phyloP scores from a whole-genome alignment of 1,284 basidiomycete genomes.

The Pseudozyma tsukubaensis region DNA sequence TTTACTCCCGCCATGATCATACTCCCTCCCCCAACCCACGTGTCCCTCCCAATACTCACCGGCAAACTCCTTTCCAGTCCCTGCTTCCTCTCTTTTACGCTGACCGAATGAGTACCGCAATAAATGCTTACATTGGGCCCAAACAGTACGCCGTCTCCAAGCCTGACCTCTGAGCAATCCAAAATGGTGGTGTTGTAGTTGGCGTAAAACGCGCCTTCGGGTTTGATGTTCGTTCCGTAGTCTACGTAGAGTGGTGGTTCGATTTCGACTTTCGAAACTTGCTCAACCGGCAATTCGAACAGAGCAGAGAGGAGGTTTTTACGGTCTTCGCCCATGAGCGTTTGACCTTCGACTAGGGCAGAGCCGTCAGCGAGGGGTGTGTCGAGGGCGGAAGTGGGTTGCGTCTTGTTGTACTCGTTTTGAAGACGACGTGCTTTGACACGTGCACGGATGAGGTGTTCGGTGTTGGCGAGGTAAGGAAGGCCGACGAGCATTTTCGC shows the following conservation, averaged over 20 bases:
- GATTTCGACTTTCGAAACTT: slow-evolving; percentile 25
- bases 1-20: slow-evolving; percentile 71
- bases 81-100: slow-evolving; percentile 50
- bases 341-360: slow-evolving; percentile 25
- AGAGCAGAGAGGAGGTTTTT: slow-evolving; percentile 34
- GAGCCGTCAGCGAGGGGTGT: background rate
- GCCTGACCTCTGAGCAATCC: slow-evolving; percentile 52
- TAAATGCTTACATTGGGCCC: slow-evolving; percentile 61
- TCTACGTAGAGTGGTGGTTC: slow-evolving; percentile 52
- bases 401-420: slow-evolving; percentile 42
- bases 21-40: slow-evolving; percentile 70
- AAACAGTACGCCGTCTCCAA: slow-evolving; percentile 58
- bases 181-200: slow-evolving; percentile 61
- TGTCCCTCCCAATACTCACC: slow-evolving; percentile 51
- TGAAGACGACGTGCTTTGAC: slow-evolving; percentile 41
- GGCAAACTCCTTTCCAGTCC: slow-evolving; percentile 57
- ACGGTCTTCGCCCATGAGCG: slow-evolving; percentile 33
- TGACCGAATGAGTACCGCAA: slow-evolving; percentile 54
- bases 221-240: slow-evolving; percentile 62
- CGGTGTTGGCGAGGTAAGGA: slow-evolving; percentile 44
- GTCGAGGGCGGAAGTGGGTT: slow-evolving; percentile 40
- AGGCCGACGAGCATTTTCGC: slow-evolving; percentile 48
- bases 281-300: slow-evolving; percentile 13
- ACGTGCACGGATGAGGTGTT: slow-evolving; percentile 32
- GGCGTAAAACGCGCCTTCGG: slow-evolving; percentile 57